phyloP scores from a whole-genome alignment of 2,329 filamentous ascomycete genomes.

The Microsporum audouinii region DNA sequence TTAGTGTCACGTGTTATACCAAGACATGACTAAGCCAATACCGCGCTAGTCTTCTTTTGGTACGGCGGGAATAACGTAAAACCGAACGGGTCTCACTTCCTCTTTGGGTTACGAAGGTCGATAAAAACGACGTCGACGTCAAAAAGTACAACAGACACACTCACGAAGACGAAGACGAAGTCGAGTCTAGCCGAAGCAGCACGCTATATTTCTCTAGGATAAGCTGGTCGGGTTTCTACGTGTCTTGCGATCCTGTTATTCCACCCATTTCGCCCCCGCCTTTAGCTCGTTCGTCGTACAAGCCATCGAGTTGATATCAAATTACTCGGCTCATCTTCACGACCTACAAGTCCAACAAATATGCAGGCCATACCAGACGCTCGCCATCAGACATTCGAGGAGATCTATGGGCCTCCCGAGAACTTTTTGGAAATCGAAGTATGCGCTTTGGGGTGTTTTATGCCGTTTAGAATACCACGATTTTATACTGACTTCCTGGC shows the following conservation, averaged over 20 bases:
- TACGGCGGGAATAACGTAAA: not conserved
- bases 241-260: not conserved
- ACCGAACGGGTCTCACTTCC: not conserved
- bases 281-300: not conserved
- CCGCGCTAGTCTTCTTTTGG: not conserved
- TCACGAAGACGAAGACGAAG: not conserved
- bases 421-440: slow-evolving; percentile 97
- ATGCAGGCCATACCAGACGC: slow-evolving; percentile 57
- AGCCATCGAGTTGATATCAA: not conserved
- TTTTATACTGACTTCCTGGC: slow-evolving; percentile 12
- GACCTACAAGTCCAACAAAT: not conserved
- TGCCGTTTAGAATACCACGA: not conserved
- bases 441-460: not conserved
- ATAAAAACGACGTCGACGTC: not conserved
- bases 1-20: not conserved
- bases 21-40: not conserved
- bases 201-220: not conserved
- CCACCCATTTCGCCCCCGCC: not conserved
- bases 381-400: slow-evolving; percentile 90
- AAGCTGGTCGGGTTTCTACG: not conserved
- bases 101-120: not conserved
- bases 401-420: slow-evolving; percentile 96
- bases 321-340: not conserved
- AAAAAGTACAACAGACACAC: not conserved
- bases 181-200: not conserved